Evolutionary conservation across 2,329 filamentous ascomycete species (phyloP).

Genomic region (Hymenoscyphus salicellus): DNA sequence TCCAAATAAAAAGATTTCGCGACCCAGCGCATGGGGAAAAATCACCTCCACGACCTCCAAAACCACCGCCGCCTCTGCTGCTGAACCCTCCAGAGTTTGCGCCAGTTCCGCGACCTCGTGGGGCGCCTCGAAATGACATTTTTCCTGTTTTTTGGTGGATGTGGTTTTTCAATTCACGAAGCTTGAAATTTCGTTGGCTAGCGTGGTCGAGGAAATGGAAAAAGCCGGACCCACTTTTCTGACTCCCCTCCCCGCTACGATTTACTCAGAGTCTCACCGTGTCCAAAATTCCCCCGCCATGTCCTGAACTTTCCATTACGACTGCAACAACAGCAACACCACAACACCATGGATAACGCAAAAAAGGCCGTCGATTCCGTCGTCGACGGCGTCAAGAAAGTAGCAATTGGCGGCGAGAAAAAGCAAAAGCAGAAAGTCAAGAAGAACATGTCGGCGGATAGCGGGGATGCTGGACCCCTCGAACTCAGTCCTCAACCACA

Average conservation of each 20-base stretch:
- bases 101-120: slow-evolving; percentile 50
- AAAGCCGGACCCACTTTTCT: slow-evolving; percentile 2
- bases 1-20: not conserved
- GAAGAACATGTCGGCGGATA: slow-evolving; percentile 52
- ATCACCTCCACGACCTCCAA: slow-evolving; percentile 41
- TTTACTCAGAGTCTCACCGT: not conserved
- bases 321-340: not conserved
- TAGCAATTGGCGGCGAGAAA: slow-evolving; percentile 48
- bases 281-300: not conserved
- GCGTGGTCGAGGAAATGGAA: not conserved
- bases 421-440: slow-evolving; percentile 37
- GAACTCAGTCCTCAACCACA: slow-evolving; percentile 60
- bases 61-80: slow-evolving; percentile 46
- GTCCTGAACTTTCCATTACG: not conserved
- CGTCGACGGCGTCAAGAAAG: slow-evolving; percentile 59
- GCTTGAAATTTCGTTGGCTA: slow-evolving; percentile 14
- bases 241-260: not conserved
- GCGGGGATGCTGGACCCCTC: slow-evolving; percentile 42
- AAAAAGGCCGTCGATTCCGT: slow-evolving; percentile 48
- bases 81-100: slow-evolving; percentile 50
- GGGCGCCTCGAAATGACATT: slow-evolving; percentile 54
- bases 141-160: slow-evolving; percentile 40
- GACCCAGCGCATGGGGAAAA: slow-evolving; percentile 7
- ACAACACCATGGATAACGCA: slow-evolving; percentile 46
- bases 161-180: slow-evolving; percentile 12